These are phyloP conservation scores for Globisporangium abappressorium DNA, from an alignment of 352 stramenopile species.

Conservation along the genomic window DNA sequence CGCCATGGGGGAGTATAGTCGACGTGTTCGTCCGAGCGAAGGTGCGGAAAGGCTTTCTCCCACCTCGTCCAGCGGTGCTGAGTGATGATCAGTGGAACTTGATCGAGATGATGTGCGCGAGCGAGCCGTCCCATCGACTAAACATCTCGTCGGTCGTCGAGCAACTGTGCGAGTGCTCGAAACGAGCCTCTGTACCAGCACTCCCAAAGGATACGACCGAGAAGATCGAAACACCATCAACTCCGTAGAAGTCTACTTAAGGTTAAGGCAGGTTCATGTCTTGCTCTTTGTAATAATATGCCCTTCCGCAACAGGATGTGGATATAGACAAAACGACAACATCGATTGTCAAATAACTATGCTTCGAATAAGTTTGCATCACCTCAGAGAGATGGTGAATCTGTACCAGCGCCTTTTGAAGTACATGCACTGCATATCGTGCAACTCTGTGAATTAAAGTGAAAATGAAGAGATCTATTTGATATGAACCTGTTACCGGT, in stretches of 20 bases:
- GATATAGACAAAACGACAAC: too few species aligned
- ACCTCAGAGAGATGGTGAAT: too few species aligned
- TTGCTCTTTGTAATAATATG: too few species aligned
- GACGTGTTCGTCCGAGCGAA: not conserved
- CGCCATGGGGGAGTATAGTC: slow-evolving; percentile 1
- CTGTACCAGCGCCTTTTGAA: too few species aligned
- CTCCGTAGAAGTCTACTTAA: not conserved
- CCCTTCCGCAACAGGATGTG: too few species aligned
- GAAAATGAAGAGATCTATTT: slow-evolving; percentile 3
- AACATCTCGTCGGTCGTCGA: slow-evolving; percentile 9
- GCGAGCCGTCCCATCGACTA: slow-evolving; percentile 1
- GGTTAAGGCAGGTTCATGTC: too few species aligned
- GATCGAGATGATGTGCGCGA: slow-evolving; percentile 9
- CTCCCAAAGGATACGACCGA: not conserved
- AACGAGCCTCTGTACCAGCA: not conserved
- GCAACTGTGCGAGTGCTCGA: not conserved
- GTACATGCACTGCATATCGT: too few species aligned
- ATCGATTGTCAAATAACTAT: too few species aligned
- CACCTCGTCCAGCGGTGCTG: not conserved
- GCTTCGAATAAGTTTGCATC: too few species aligned
- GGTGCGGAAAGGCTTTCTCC: not conserved
- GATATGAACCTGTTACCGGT: not conserved
- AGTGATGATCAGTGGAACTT: slow-evolving; percentile 3
- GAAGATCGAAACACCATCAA: not conserved
- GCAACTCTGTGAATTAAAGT: not conserved